Evolutionary conservation across 257 asterid species (phyloP), one percentile per base, ranked within the genome.

Genomic region (Asclepias syriaca): DNA sequence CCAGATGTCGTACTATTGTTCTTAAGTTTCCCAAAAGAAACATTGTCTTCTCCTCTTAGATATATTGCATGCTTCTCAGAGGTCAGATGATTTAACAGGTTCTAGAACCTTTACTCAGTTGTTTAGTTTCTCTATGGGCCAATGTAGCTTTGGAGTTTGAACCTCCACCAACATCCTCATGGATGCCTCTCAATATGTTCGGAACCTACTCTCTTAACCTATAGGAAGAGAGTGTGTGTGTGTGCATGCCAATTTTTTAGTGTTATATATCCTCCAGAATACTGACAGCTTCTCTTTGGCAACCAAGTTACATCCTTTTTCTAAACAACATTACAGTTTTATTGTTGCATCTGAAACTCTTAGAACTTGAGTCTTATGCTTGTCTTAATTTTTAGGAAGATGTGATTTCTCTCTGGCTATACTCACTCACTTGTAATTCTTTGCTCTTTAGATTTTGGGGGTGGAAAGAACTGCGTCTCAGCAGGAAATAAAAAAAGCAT

Each of bases 401-500:
- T 51, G 46, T 13, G 51, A 32, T 73, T 66, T 10, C 53, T 18
- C 2, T 21, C 57, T 48, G 66, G 61, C 43, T 22, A 27, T 43
- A 69, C 24, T 73, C 59, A 69, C 53, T 72, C 66, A 50, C 48
- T 61, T 9, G 61, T 8, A 69, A 63, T 55, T 46, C 6, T 74
- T 53, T 79, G 66, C 64, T 54, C 54, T 76, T 34, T 65, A 92
- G 98, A 88, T 90, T 73, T 91, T 91, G 24, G 96, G 97, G 32
- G 97, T 91, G 46, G 97, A 88, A 69, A 84, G 77, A 61, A 79
- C 90, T 66, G 91, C 96, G 61, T 77, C 96, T 22, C 97, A 92
- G 73, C 97, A 83, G 75, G 93, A 87, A 78, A 85, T 93, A 75
- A 93, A 89, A 80, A 91, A 82, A 76, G 94, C 98, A 51, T 93